A percentile compares a stretch with the other conserved stretches of the same genome.
Conservation (phyloP, 1,139 yeast species). For the Debaryomyces sp. region DNA sequence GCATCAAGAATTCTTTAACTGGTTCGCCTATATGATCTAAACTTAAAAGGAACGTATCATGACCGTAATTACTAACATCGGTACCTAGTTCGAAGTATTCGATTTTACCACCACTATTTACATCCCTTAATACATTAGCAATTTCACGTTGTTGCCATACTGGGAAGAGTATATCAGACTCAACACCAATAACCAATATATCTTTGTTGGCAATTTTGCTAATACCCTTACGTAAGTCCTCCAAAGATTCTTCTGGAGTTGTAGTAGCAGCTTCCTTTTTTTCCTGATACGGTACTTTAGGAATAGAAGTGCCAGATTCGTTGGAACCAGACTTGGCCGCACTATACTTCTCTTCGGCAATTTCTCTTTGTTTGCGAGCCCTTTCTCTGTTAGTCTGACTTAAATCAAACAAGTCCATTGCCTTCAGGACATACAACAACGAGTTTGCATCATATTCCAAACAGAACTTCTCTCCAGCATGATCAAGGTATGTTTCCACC, state of each 20-base stretch:
- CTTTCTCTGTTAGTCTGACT: conserved; percentile 51
- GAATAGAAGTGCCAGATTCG: conserved; percentile 38
- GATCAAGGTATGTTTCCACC: conserved; percentile 90
- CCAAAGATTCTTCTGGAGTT: conserved; percentile 55
- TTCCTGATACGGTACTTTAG: conserved; percentile 60
- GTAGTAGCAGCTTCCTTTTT: conserved; percentile 35
- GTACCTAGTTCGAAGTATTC: conserved; percentile 74
- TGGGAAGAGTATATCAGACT: conserved; percentile 88
- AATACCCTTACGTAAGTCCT: conserved; percentile 71
- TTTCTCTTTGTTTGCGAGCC: conserved; percentile 44
- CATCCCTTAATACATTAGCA: conserved; percentile 55
- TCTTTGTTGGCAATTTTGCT: conserved; percentile 62
- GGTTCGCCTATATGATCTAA: conserved; percentile 81
- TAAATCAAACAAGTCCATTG: conserved; percentile 91
- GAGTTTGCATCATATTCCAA: conserved; percentile 92
- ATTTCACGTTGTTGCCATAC: conserved; percentile 94
- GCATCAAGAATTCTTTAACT: conserved; percentile 55
- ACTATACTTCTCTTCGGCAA: conserved; percentile 32
- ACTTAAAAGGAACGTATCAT: conserved; percentile 84
- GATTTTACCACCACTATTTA: conserved; percentile 34
- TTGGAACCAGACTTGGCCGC: conserved; percentile 15
- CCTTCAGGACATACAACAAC: conserved; percentile 81
- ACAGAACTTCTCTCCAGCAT: conserved; percentile 93
- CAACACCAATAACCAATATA: conserved; percentile 83
- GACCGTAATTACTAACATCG: conserved; percentile 81